Evolutionary conservation across 148 eudicot species (phyloP), one percentile per base, ranked within the genome.

Genomic region (Camellia sinensis): DNA sequence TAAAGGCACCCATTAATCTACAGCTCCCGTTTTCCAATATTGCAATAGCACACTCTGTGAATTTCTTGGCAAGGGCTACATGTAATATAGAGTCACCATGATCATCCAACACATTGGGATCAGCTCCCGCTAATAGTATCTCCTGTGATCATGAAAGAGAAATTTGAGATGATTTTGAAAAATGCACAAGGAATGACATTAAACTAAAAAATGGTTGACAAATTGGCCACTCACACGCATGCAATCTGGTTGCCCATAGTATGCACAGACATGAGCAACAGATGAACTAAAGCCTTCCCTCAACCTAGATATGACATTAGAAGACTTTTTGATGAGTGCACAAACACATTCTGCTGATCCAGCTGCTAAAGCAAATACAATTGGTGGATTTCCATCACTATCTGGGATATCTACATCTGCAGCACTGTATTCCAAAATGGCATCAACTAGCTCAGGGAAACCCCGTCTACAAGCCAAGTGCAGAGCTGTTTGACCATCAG

Each of bases 381-480:
- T 88, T 21, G 98, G 98, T 54, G 98, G 97, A 80, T 94, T 97
- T 82, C 97, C 98, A 76, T 94, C 98, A 87, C 89, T 94, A 78
- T 94, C 98, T 76, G 88, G 93, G 80, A 92, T 89, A 86, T 94
- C 93, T 19, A 91, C 93, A 83, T 91, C 84, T n/a, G 93, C 94
- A 79, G 90, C 93, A 77, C 86, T 79, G 80, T 86, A 92, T 77
- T 84, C 93, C 82, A 94, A 85, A 70, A 94, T 90, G 78, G 90
- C 88, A 80, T 91, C 93, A 78, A 94, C 94, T 80, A 94, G 97
- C 75, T 89, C 95, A 19, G 81, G 86, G 75, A 97, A 88, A 79
- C 98, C 98, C 80, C 98, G 87, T 87, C 97, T 92, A 87, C 98
- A 94, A 71, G 98, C 98, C 87, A 94, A 90, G 82, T 94, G 98